These are phyloP conservation scores for Phellopilus nigrolimitatus DNA, from an alignment of 1,284 basidiomycete species.

Conservation along the genomic window DNA sequence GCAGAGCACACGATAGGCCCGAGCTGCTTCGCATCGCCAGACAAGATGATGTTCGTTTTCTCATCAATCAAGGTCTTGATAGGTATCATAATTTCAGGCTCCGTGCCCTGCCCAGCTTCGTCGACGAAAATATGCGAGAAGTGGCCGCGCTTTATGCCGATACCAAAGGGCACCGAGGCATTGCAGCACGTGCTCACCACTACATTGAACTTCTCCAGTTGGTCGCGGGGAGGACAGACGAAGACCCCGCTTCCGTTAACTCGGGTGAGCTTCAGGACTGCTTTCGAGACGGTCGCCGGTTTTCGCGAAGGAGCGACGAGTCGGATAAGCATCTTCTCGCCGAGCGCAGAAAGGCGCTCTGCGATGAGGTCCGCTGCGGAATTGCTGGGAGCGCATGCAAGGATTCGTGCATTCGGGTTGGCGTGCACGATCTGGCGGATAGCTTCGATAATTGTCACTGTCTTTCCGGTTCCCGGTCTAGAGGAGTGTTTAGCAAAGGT, in stretches of 20 bases:
- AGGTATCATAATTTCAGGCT: constrained; percentile 53
- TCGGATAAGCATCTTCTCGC: constrained; percentile 44
- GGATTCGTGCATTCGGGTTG: constrained; percentile 42
- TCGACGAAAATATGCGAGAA: constrained; percentile 38
- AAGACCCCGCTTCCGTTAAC: constrained; percentile 39
- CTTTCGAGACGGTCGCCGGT: constrained; percentile 38
- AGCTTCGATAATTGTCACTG: constrained; percentile 60
- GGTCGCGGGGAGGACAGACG: constrained; percentile 37
- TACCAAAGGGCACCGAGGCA: constrained; percentile 48
- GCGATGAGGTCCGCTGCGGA: constrained; percentile 60
- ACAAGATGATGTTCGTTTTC: constrained; percentile 50
- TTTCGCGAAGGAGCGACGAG: constrained; percentile 59
- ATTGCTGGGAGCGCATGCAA: constrained; percentile 64
- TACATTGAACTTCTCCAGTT: constrained; percentile 45
- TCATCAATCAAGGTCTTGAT: constrained; percentile 50
- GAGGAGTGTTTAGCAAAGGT: background rate
- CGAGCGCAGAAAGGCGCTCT: constrained; percentile 40
- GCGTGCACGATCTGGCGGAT: constrained; percentile 50
- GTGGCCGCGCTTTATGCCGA: constrained; percentile 39
- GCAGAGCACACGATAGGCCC: constrained; percentile 54
- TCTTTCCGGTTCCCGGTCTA: constrained; percentile 67
- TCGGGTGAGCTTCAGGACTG: constrained; percentile 40
- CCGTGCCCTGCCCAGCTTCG: constrained; percentile 44
- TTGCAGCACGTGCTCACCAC: constrained; percentile 60
- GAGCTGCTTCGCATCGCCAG: constrained; percentile 60